These are phyloP conservation scores for Triticum turgidum DNA, from an alignment of 176 grass and related monocot species.

Conservation along the genomic window DNA sequence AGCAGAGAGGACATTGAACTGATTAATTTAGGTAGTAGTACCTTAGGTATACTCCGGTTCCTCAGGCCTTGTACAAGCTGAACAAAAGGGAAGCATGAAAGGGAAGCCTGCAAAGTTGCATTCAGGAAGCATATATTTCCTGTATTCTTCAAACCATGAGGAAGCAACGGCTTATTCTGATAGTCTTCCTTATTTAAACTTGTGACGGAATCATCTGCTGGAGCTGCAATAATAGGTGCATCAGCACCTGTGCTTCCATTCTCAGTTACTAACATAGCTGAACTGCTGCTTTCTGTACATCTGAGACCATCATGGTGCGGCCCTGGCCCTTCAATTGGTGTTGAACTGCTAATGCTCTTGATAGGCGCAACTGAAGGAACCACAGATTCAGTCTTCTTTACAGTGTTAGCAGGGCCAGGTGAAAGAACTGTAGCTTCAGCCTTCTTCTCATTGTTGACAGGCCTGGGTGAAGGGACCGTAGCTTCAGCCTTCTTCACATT, in stretches of 20 bases:
- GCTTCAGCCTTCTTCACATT: slow-evolving; percentile 10
- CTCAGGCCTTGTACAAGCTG: slow-evolving; percentile 65
- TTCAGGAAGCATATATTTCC: slow-evolving; percentile 97
- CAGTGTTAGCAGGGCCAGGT: slow-evolving; percentile 5
- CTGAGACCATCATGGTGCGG: slow-evolving; percentile 1
- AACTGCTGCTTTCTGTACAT: slow-evolving; percentile 20
- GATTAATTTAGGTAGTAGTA: slow-evolving; percentile 12
- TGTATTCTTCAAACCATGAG: slow-evolving; percentile 86
- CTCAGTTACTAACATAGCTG: slow-evolving; percentile 39
- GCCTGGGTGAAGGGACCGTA: background rate
- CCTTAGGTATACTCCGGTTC: slow-evolving; percentile 68
- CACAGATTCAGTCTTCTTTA: slow-evolving; percentile 22
- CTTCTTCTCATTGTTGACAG: background rate
- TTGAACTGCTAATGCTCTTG: slow-evolving; percentile 12
- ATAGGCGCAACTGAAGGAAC: slow-evolving; percentile 17
- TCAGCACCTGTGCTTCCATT: slow-evolving; percentile 36
- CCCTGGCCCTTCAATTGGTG: background rate
- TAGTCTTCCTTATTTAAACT: slow-evolving; percentile 38
- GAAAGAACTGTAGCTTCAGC: background rate
- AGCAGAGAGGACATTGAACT: background rate
- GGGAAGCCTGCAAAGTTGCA: slow-evolving; percentile 85
- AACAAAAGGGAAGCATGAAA: slow-evolving; percentile 84
- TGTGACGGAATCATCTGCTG: slow-evolving; percentile 24
- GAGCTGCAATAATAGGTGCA: slow-evolving; percentile 27
- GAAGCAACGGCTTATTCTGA: slow-evolving; percentile 53